Evolutionary conservation across 495 filamentous ascomycete genomes (phyloP).

Genomic region (Massariosphaeria phaeospora): DNA sequence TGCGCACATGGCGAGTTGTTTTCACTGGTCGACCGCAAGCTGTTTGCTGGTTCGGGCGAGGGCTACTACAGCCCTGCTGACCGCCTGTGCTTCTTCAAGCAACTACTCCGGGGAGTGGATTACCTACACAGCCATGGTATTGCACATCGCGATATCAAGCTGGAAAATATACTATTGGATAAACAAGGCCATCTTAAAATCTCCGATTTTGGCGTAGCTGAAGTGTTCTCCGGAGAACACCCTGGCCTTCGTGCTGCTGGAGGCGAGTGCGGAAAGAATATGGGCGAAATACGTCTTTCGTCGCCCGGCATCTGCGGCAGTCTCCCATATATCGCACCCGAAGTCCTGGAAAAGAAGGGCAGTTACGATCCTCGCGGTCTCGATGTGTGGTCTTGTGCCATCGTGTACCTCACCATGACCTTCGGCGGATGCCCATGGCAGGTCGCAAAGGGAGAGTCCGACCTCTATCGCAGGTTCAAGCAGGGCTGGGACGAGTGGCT

Average conservation of each 20-base stretch:
- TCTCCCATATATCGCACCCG: slow-evolving; percentile 71
- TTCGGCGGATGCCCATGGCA: slow-evolving; percentile 63
- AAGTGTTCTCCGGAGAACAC: slow-evolving; percentile 70
- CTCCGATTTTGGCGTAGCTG: slow-evolving; percentile 95
- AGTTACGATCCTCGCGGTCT: slow-evolving; percentile 69
- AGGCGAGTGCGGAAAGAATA: slow-evolving; percentile 60
- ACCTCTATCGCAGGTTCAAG: slow-evolving; percentile 54
- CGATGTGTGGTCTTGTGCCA: slow-evolving; percentile 74
- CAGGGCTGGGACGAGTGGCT: slow-evolving; percentile 61
- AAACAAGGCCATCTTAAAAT: slow-evolving; percentile 87
- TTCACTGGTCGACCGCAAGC: slow-evolving; percentile 55
- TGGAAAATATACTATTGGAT: slow-evolving; percentile 87
- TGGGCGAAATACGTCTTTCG: slow-evolving; percentile 62
- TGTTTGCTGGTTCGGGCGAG: slow-evolving; percentile 15
- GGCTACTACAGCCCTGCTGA: slow-evolving; percentile 55
- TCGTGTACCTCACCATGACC: slow-evolving; percentile 65
- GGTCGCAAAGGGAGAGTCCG: slow-evolving; percentile 46
- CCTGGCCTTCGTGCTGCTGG: slow-evolving; percentile 61
- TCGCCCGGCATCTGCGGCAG: slow-evolving; percentile 70
- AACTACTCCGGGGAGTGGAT: slow-evolving; percentile 76
- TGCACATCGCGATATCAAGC: slow-evolving; percentile 97
- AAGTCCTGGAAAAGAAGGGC: slow-evolving; percentile 60
- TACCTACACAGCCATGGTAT: slow-evolving; percentile 97
- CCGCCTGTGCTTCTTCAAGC: slow-evolving; percentile 72
- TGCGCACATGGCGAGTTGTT: slow-evolving; percentile 70